Base-by-base conservation (phyloP, 2,329 filamentous ascomycete genomes). In the Talaromyces sp. region DNA sequence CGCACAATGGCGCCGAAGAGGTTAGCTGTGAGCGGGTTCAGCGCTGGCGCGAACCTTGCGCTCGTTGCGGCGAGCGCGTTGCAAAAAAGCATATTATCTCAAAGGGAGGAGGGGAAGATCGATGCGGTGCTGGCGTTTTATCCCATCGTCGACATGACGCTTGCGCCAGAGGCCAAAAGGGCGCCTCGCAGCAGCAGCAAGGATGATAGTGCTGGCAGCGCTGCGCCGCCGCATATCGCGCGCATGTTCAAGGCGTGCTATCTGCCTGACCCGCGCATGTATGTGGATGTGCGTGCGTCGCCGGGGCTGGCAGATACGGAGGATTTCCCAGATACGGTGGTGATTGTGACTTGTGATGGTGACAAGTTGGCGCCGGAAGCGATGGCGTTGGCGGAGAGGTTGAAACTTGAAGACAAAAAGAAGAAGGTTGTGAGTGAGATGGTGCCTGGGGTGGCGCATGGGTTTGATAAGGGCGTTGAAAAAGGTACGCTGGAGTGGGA, bases 41-140 rank as follows among this genome's bases (percentile, higher is more conserved):
- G 74, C 51, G 73, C 78, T 0, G 78, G 78, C 2, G 77, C 58
- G 0, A 78, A 73, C 51, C 68, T 80, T 13, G 72, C 73, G 0
- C 67, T 80, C 5, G 71, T 70, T 1, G 44, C 44, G n/a, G 66
- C 71, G 1, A 69, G 69, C 56, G 67, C 36, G 36, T 70, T 7
- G 65, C 62, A 49, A 68, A 69, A 55, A 11, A 15, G 11, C 4
- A 22, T 22, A 22, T 22, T 22, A 22, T 22, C 22, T 22, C n/a
- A n/a, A 3, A 10, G 8, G 7, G 17, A 74, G 69, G 4, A 75
- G 10, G 3, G 75, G 63, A 28, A 33, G 32, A 33, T 63, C 30
- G 65, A 60, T 57, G 68, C 59, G 3, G 56, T 57, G 17, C 44
- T 78, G 28, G 70, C 73, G 1, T 71, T 77, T 58, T 75, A 75